Evolutionary conservation across 2,329 filamentous ascomycete species (phyloP).

Genomic region (Xylogone sp.): DNA sequence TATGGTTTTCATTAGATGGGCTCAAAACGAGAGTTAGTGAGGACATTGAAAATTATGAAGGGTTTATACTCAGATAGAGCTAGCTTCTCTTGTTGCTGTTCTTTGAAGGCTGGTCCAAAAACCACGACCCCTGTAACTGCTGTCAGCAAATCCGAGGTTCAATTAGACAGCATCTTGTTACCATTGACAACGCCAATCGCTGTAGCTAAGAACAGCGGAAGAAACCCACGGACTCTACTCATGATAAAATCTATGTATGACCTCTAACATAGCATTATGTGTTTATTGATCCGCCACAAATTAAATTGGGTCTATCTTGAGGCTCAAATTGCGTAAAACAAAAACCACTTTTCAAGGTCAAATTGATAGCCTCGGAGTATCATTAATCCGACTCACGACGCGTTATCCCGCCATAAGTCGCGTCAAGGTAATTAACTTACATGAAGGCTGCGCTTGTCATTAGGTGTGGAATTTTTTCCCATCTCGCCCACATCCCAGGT

Average conservation of each 20-base stretch:
- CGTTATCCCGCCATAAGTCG: conserved; percentile 4
- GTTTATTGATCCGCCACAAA: not conserved
- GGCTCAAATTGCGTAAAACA: no score
- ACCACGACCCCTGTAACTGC: conserved; percentile 18
- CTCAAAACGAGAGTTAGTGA: not conserved
- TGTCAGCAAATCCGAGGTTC: not conserved
- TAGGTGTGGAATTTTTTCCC: no score
- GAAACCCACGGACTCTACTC: conserved; percentile 22
- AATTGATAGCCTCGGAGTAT: not conserved
- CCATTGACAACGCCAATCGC: conserved; percentile 26
- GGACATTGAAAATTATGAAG: no score
- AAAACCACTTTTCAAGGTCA: no score
- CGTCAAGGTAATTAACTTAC: not conserved
- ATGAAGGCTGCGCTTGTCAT: no score
- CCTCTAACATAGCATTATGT: not conserved
- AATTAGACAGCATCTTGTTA: conserved; percentile 8
- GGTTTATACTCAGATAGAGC: conserved; percentile 13
- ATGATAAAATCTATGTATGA: conserved; percentile 10
- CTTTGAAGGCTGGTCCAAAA: conserved; percentile 27
- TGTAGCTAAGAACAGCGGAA: conserved; percentile 24
- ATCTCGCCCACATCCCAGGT: conserved; percentile 1
- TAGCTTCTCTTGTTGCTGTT: conserved; percentile 17
- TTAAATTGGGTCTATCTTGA: not conserved
- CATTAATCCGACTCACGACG: not conserved
- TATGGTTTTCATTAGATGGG: not conserved